Percentiles rank a stretch among this genome's conserved stretches.
These are phyloP conservation scores for Trichoderma harzianum DNA, from an alignment of 2,329 filamentous ascomycete species.

Conservation along the genomic window DNA sequence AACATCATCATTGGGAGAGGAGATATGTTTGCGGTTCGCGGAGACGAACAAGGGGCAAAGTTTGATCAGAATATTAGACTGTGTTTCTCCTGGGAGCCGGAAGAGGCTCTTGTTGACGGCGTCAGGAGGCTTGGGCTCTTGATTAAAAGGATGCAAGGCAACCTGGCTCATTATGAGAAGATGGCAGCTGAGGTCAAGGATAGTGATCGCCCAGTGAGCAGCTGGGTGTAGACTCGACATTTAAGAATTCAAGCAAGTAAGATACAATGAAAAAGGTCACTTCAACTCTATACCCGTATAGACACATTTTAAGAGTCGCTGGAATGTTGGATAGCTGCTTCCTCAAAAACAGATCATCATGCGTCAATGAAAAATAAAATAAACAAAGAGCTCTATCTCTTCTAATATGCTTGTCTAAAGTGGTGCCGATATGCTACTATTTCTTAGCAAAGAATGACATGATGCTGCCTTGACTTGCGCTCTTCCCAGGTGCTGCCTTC, in stretches of 20 bases:
- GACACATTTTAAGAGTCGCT: neutral
- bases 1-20: slow-evolving; percentile 67
- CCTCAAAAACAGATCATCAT: neutral
- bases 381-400: neutral
- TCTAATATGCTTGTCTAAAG: neutral
- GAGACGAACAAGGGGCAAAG: slow-evolving; percentile 48
- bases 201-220: neutral
- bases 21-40: slow-evolving; percentile 64
- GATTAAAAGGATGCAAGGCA: slow-evolving; percentile 32
- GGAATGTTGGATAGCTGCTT: neutral
- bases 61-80: slow-evolving; percentile 62
- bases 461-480: slow-evolving; percentile 68
- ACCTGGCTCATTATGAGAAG: slow-evolving; percentile 28
- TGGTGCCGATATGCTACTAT: slow-evolving; percentile 38
- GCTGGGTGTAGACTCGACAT: neutral
- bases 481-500: slow-evolving; percentile 50
- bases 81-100: slow-evolving; percentile 71
- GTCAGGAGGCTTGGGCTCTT: slow-evolving; percentile 59
- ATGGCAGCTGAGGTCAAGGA: neutral
- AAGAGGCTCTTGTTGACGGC: slow-evolving; percentile 63
- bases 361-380: neutral
- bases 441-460: slow-evolving; percentile 93
- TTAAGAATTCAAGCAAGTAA: neutral
- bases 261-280: neutral
- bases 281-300: neutral